These are phyloP conservation scores for Apiotrichum veenhuisii DNA, from an alignment of 1,284 basidiomycete species.

Conservation along the genomic window DNA sequence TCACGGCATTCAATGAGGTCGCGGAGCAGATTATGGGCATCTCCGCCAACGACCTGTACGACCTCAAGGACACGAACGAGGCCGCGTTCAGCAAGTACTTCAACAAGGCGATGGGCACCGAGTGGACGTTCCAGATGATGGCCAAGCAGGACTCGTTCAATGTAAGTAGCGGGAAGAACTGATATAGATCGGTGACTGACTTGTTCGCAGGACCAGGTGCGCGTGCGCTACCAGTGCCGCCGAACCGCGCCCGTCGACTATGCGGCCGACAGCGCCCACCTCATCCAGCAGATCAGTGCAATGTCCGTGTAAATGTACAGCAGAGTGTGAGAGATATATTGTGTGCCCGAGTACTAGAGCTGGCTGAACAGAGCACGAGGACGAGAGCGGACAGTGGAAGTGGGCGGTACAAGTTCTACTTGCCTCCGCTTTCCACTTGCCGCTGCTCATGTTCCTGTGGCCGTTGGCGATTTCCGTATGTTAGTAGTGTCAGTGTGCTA, in stretches of 20 bases:
- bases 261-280: slow-evolving; percentile 61
- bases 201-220: slow-evolving; percentile 61
- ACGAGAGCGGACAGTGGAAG: not conserved
- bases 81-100: slow-evolving; percentile 61
- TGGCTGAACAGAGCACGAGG: not conserved
- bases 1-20: slow-evolving; percentile 93
- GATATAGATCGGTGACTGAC: not conserved
- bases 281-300: slow-evolving; percentile 55
- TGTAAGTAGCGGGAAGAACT: slow-evolving; percentile 52
- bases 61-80: slow-evolving; percentile 59
- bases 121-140: slow-evolving; percentile 79
- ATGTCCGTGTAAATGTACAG: slow-evolving; percentile 29
- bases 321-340: not conserved
- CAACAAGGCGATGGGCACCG: slow-evolving; percentile 63
- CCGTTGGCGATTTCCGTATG: not conserved
- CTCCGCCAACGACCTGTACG: slow-evolving; percentile 73
- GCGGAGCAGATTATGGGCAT: slow-evolving; percentile 73
- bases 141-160: slow-evolving; percentile 86
- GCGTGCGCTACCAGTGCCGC: slow-evolving; percentile 76
- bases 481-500: not conserved
- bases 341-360: too few species aligned
- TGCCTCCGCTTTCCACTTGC: not conserved
- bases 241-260: slow-evolving; percentile 67
- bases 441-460: too few species aligned
- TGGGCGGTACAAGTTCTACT: not conserved